Evolutionary conservation across 2,329 filamentous ascomycete species (phyloP).

Genomic region (Emmonsiellopsis sp.): DNA sequence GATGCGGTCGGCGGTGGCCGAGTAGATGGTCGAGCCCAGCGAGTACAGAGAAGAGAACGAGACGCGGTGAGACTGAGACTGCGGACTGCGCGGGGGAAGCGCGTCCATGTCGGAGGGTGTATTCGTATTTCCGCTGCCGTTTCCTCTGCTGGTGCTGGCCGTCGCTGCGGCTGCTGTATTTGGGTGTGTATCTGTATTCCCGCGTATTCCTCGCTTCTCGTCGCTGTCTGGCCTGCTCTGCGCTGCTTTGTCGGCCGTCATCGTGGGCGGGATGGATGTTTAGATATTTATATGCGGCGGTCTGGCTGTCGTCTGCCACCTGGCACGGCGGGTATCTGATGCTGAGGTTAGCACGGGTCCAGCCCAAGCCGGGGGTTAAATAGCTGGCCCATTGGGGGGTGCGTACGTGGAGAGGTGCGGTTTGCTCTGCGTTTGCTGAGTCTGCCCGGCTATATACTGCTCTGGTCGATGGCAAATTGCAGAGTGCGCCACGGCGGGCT

Average conservation of each 20-base stretch:
- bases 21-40: conserved; percentile 16
- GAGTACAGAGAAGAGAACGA: conserved; percentile 68
- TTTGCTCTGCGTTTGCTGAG: background rate
- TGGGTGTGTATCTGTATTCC: background rate
- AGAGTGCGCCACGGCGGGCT: no score
- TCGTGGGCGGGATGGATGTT: no score
- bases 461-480: background rate
- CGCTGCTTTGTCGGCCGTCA: no score
- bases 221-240: no score
- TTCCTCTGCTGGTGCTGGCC: background rate
- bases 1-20: conserved; percentile 15
- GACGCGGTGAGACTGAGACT: conserved; percentile 49
- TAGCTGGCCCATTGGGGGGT: no score
- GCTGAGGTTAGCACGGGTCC: no score
- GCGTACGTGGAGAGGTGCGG: background rate
- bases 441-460: background rate
- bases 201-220: background rate
- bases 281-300: no score
- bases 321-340: no score
- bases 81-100: background rate
- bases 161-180: background rate
- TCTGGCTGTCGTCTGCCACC: no score
- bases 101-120: background rate
- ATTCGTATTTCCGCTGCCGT: background rate
- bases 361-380: no score